Evolutionary conservation across 805 yeast genomes (phyloP), one percentile per base, ranked within the genome.

Genomic region (Kodamaea neixiangensis): DNA sequence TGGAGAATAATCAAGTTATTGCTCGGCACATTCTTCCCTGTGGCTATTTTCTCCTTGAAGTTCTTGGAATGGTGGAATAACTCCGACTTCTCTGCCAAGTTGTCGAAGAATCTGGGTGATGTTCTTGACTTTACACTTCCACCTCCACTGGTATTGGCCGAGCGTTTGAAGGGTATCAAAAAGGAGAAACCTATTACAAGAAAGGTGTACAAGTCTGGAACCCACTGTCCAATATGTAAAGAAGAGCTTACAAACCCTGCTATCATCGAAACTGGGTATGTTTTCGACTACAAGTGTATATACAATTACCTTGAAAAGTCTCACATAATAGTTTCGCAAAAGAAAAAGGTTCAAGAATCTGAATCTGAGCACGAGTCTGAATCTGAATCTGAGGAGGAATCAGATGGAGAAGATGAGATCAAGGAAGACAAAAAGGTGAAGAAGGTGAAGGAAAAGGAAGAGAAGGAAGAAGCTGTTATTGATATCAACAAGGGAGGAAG

Each of bases 41-140:
- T 86, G 0, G 89, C 96, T 2, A 86, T 92, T 47, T 91, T 93
- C 63, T 61, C 85, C 19, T 75, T 92, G 53, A 89, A 90, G 68
- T 89, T 92, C 58, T 74, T 90, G 33, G 97, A 92, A 66, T 92
- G 97, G 97, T 92, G 96, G 96, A 82, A 83, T 54, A 80, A 87
- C 20, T 83, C 91, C 13, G 89, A 87, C 53, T 80, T 89, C 61
- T 82, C 89, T 2, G 67, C 79, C 3, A 80, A 81, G 61, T 61
- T 86, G 52, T 76, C 81, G 19, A 79, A 78, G 50, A 77, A 75
- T 44, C 72, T 72, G 46, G 72, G 76, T 10, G 73, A 75, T 49
- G 64, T 66, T 9, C 62, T 81, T 21, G 83, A 82, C 44, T 69
- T 68, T 46, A 72, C 73, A 2, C 67, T 83, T 13, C 85, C 85